A percentile compares a stretch with the other conserved stretches of the same genome.
These are phyloP conservation scores for Papilionanthe hybrid DNA, from an alignment of 116 monocot genomes.

Conservation along the genomic window DNA sequence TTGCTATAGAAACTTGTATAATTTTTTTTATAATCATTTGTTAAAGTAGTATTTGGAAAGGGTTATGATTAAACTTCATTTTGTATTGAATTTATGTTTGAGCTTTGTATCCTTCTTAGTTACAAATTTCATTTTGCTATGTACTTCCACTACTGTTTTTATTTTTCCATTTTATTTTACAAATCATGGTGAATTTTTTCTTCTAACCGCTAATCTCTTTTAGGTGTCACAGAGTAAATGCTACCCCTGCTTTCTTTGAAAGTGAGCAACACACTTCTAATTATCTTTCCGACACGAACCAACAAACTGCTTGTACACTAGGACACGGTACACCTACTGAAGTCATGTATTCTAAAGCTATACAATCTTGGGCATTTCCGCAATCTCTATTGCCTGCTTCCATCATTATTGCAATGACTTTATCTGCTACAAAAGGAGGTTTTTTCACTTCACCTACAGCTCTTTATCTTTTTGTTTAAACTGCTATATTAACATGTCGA, in stretches of 20 bases:
- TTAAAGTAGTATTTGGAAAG: not conserved
- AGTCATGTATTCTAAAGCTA: conserved; percentile 45
- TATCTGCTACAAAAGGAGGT: conserved; percentile 63
- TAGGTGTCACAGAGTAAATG: conserved; percentile 62
- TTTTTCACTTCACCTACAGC: conserved; percentile 6
- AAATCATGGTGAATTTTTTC: not conserved
- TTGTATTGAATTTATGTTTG: not conserved
- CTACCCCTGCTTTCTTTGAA: conserved; percentile 24
- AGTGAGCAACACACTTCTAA: conserved; percentile 14
- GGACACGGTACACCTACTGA: conserved; percentile 18
- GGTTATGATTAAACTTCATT: not conserved
- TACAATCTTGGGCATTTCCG: conserved; percentile 72
- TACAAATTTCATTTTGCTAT: not conserved
- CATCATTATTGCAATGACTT: conserved; percentile 54
- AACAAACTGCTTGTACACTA: conserved; percentile 16
- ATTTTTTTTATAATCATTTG: not conserved
- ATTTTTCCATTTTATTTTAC: not conserved
- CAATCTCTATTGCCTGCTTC: conserved; percentile 67
- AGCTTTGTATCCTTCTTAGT: not conserved
- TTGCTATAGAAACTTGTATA: no score
- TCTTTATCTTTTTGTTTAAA: not conserved
- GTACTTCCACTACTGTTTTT: not conserved
- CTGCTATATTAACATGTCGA: not conserved
- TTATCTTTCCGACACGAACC: conserved; percentile 12
- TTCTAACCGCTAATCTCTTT: conserved; percentile 7